Evolutionary conservation across 805 yeast genomes (phyloP).

Genomic region (Sugiyamaella lignohabitans): DNA sequence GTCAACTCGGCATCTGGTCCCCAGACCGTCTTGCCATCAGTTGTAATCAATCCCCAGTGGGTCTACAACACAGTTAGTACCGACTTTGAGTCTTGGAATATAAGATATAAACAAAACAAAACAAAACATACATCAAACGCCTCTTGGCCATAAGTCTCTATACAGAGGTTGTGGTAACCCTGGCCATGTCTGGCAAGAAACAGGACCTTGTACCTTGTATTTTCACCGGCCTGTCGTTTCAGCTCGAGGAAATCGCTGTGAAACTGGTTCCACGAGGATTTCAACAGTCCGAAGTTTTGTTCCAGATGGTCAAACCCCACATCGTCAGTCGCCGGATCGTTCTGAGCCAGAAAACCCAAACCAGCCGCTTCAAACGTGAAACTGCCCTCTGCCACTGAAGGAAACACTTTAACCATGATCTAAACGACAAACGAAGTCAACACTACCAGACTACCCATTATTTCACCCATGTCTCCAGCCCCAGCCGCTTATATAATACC

Average conservation of each 20-base stretch:
- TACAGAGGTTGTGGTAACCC: conserved; percentile 47
- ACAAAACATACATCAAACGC: conserved; percentile 39
- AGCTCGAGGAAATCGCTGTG: conserved; percentile 31
- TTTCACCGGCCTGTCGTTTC: conserved; percentile 21
- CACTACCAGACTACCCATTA: too few species aligned
- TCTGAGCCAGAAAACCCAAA: conserved; percentile 39
- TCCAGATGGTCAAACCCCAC: conserved; percentile 37
- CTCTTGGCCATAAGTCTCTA: conserved; percentile 39
- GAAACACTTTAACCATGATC: too few species aligned
- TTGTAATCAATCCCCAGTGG: conserved; percentile 38
- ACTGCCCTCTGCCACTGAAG: not conserved
- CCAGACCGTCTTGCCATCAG: conserved; percentile 43
- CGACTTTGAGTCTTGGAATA: too few species aligned
- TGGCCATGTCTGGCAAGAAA: conserved; percentile 50
- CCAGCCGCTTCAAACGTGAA: not conserved
- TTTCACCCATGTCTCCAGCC: too few species aligned
- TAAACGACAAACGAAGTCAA: too few species aligned
- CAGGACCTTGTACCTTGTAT: conserved; percentile 38
- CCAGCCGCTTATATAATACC: too few species aligned
- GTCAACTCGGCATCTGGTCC: conserved; percentile 48
- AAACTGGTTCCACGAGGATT: conserved; percentile 34
- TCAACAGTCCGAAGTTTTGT: conserved; percentile 39
- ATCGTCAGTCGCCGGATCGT: conserved; percentile 37
- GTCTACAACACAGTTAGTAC: not conserved
- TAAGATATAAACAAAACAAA: too few species aligned